Conservation (phyloP, 805 yeast species). For the Nakazawaea laoshanensis region DNA sequence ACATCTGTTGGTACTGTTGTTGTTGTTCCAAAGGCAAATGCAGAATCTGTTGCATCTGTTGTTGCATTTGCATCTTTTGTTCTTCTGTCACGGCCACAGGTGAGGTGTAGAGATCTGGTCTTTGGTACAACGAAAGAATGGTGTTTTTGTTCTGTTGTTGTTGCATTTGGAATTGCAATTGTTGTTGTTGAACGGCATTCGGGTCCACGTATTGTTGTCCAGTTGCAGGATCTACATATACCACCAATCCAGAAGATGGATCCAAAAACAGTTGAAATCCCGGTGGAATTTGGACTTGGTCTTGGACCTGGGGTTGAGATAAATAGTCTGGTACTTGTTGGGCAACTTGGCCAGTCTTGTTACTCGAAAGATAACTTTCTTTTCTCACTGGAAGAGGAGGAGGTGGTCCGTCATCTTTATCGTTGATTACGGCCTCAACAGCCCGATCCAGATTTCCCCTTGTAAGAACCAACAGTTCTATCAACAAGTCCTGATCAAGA, state of each 20-base stretch:
- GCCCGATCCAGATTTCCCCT: slow-evolving; percentile 57
- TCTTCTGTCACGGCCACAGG: slow-evolving; percentile 20
- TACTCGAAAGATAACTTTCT: slow-evolving; percentile 21
- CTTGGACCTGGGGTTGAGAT: slow-evolving; percentile 17
- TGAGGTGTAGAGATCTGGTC: slow-evolving; percentile 22
- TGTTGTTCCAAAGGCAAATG: slow-evolving; percentile 9
- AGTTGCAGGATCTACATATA: slow-evolving; percentile 52
- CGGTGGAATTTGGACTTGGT: slow-evolving; percentile 19
- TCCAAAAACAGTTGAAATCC: slow-evolving; percentile 58
- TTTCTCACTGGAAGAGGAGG: slow-evolving; percentile 40
- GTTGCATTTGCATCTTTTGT: slow-evolving; percentile 5
- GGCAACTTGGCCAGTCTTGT: slow-evolving; percentile 19
- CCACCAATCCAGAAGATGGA: slow-evolving; percentile 59
- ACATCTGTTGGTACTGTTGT: slow-evolving; percentile 11
- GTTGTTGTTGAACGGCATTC: slow-evolving; percentile 24
- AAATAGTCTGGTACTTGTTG: slow-evolving; percentile 13
- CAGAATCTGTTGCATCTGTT: slow-evolving; percentile 9
- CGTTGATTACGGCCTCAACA: slow-evolving; percentile 38
- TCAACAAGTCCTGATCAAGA: slow-evolving; percentile 45
- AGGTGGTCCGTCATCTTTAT: slow-evolving; percentile 31
- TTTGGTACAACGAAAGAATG: slow-evolving; percentile 33
- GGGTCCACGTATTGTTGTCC: slow-evolving; percentile 57
- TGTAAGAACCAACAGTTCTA: slow-evolving; percentile 55
- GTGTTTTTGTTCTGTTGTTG: slow-evolving; percentile 26
- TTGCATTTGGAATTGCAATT: slow-evolving; percentile 17